Base-by-base conservation (phyloP, 306 rosid genomes). In the Fragaria nilgerrensis region DNA sequence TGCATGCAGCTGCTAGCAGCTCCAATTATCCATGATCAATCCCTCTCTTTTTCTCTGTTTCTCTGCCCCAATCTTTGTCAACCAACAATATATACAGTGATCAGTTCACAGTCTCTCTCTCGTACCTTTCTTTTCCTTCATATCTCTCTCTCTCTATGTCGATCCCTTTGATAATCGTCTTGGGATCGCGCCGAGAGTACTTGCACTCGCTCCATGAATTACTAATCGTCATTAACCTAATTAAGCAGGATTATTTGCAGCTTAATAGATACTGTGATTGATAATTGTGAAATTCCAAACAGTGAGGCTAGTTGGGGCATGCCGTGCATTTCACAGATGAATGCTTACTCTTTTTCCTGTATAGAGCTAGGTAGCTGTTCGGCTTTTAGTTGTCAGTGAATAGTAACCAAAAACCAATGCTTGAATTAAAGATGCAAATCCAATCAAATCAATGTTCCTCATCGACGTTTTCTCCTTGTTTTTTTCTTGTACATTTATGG, bases 21-120 rank as follows among this genome's bases (percentile, higher is more conserved):
- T 64, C 22, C 69, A 74, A 73, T 58, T 81, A 80, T 69, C 58
- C 52, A 23, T 74, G 73, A 64, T 44, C 72, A 50, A 65, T 56
- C 69, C 58, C 75, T 50, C 79, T 69, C 25, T 49, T 77, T 49
- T 77, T 47, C 74, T n/a, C 62, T 55, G 62, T 55, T 15, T 63
- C 23, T 68, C 14, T 39, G 44, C 49, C 53, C 58, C 74, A 23
- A 69, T 69, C 16, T 68, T 56, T 53, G 23, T 68, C 56, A 68
- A 74, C 82, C 75, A n/a, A 64, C 79, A 74, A 75, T 75, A 59
- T 59, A 12, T 59, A 59, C 65, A 59, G 65, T 59, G 65, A 59
- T 22, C 14, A 22, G 68, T 63, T 29, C 15, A 32, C 44, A 17
- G 68, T 32, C 68, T 52, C 29, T 27, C 29, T 32, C 36, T 70